Evolutionary conservation across 495 filamentous ascomycete species (phyloP).

Genomic region (Aspergillus incahuasiensis): DNA sequence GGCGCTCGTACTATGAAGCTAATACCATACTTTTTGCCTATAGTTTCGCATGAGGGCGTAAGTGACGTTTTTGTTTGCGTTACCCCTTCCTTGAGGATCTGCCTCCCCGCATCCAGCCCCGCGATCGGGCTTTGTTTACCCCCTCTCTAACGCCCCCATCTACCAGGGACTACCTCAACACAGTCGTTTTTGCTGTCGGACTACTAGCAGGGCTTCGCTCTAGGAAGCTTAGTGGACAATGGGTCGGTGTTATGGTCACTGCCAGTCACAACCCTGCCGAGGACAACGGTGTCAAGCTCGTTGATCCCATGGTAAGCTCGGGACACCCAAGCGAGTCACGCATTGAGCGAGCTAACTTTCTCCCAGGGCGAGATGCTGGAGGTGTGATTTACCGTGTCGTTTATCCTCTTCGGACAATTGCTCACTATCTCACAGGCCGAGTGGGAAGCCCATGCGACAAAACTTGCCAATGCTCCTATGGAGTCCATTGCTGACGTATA

Average conservation of each 20-base stretch:
- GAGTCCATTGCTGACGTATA: slow-evolving; percentile 75
- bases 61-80: slow-evolving; percentile 23
- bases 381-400: slow-evolving; percentile 36
- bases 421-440: slow-evolving; percentile 44
- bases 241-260: slow-evolving; percentile 98
- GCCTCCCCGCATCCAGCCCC: slow-evolving; percentile 37
- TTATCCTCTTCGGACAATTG: neutral
- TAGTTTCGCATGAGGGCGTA: slow-evolving; percentile 81
- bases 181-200: slow-evolving; percentile 85
- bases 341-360: neutral
- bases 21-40: slow-evolving; percentile 15
- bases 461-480: slow-evolving; percentile 73
- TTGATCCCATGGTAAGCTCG: slow-evolving; percentile 78
- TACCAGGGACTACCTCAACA: slow-evolving; percentile 62
- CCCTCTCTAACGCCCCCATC: slow-evolving; percentile 25
- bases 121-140: slow-evolving; percentile 31
- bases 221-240: slow-evolving; percentile 78
- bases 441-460: slow-evolving; percentile 87
- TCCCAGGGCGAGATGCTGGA: slow-evolving; percentile 88
- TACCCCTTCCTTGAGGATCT: slow-evolving; percentile 17
- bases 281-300: slow-evolving; percentile 97
- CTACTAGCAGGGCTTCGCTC: slow-evolving; percentile 87
- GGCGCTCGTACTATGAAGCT: slow-evolving; percentile 13
- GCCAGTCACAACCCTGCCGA: slow-evolving; percentile 95
- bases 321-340: neutral